A percentile compares a stretch with the other conserved stretches of the same genome.
These are phyloP conservation scores for Euphorbia peplus DNA, from an alignment of 345 rosid genomes.

Conservation along the genomic window DNA sequence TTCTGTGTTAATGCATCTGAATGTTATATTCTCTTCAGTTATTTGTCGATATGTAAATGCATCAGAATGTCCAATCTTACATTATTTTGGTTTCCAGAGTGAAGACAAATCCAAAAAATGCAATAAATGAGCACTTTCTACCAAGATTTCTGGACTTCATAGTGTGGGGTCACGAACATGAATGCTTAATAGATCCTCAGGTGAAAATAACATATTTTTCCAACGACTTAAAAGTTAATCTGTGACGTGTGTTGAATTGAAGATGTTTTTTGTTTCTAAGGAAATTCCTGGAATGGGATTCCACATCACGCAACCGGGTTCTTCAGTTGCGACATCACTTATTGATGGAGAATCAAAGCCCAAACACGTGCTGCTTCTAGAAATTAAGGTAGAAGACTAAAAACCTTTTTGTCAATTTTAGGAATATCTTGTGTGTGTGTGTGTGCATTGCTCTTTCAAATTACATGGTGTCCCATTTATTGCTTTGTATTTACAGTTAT, in stretches of 20 bases:
- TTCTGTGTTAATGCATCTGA: too few relatives aligned
- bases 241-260: constrained; percentile 21
- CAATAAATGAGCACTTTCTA: constrained; percentile 92
- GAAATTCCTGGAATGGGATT: constrained; percentile 99
- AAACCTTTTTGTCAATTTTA: constrained; percentile 4
- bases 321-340: constrained; percentile 96
- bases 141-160: constrained; percentile 92
- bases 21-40: constrained; percentile 3
- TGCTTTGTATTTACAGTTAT: neutral
- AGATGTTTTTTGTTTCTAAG: constrained; percentile 48
- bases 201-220: constrained; percentile 29
- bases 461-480: too few relatives aligned
- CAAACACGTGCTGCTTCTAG: constrained; percentile 93
- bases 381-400: constrained; percentile 67
- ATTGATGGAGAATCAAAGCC: constrained; percentile 99
- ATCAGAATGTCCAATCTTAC: constrained; percentile 6
- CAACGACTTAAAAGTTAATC: neutral
- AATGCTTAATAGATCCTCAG: constrained; percentile 95
- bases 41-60: neutral
- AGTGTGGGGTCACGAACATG: constrained; percentile 99
- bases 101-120: constrained; percentile 95
- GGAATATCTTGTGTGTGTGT: neutral
- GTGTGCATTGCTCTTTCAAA: neutral
- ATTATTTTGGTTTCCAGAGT: constrained; percentile 49
- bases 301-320: constrained; percentile 98